phyloP scores from a whole-genome alignment of 2,329 filamentous ascomycete species.

The Aspergillus quadrilineatus region DNA sequence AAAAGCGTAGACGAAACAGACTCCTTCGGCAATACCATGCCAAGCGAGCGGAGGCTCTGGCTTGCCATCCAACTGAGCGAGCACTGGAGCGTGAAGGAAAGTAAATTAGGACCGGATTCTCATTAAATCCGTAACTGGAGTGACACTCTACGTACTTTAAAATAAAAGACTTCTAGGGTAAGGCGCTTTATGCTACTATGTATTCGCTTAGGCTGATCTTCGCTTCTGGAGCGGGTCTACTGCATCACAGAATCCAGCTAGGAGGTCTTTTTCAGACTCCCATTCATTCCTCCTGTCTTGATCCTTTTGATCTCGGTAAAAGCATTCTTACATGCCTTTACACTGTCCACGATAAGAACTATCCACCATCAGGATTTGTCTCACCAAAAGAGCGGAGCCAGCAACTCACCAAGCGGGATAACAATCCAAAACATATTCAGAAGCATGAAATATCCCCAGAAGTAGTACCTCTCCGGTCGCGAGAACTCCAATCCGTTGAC shows the following conservation, averaged over 20 bases:
- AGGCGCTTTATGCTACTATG: no score
- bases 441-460: slow-evolving; percentile 60
- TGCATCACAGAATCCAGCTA: neutral
- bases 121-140: no score
- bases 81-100: no score
- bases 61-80: no score
- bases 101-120: no score
- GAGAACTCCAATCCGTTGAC: slow-evolving; percentile 51
- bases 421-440: slow-evolving; percentile 47
- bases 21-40: no score
- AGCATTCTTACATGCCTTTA: neutral
- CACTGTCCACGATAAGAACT: slow-evolving; percentile 3
- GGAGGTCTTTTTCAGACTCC: neutral
- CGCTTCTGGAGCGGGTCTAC: no score
- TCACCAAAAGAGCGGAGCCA: neutral
- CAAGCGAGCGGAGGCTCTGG: no score
- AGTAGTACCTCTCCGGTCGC: slow-evolving; percentile 59
- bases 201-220: no score
- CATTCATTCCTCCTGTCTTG: neutral
- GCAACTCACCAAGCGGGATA: slow-evolving; percentile 16
- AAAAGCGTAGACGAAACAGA: no score
- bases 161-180: no score
- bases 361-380: neutral
- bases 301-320: slow-evolving; percentile 1
- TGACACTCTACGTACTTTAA: no score